Conservation (phyloP, 164 flowering plant genomes). For the Dillenia turbinata region DNA sequence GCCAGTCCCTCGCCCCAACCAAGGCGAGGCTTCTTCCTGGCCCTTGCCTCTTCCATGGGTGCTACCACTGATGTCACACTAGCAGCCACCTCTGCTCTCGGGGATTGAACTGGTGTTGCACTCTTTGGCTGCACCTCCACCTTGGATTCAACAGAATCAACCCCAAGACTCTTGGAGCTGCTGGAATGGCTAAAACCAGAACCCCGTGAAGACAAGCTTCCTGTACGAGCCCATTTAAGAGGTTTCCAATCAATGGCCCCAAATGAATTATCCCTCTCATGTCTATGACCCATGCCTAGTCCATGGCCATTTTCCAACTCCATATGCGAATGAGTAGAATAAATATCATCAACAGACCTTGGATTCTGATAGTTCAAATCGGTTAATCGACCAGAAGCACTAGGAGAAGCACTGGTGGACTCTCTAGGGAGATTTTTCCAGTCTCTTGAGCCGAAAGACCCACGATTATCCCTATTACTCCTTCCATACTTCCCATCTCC, state of each 20-base stretch:
- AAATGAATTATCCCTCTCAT: constrained; percentile 45
- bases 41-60: constrained; percentile 42
- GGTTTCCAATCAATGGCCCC: constrained; percentile 69
- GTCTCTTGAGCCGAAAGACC: constrained; percentile 47
- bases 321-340: constrained; percentile 37
- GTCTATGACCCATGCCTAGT: constrained; percentile 36
- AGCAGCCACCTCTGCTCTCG: constrained; percentile 50
- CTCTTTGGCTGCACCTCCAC: constrained; percentile 32
- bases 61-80: constrained; percentile 32
- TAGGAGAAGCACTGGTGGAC: constrained; percentile 27
- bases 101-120: constrained; percentile 41
- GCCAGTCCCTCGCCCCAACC: constrained; percentile 99
- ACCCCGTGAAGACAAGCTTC: constrained; percentile 75
- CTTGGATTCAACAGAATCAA: constrained; percentile 43
- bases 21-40: constrained; percentile 89
- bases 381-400: constrained; percentile 19
- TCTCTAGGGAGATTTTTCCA: constrained; percentile 57
- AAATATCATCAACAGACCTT: constrained; percentile 56
- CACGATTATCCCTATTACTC: constrained; percentile 51
- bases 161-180: constrained; percentile 58
- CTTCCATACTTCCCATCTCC: constrained; percentile 52
- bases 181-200: constrained; percentile 75
- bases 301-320: constrained; percentile 41
- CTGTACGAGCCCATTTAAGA: constrained; percentile 71
- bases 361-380: constrained; percentile 41